Percentiles rank a stretch among this genome's conserved stretches.
Evolutionary conservation across 2,329 filamentous ascomycete species (phyloP).

Genomic region (Ceratocystiopsis sp.): DNA sequence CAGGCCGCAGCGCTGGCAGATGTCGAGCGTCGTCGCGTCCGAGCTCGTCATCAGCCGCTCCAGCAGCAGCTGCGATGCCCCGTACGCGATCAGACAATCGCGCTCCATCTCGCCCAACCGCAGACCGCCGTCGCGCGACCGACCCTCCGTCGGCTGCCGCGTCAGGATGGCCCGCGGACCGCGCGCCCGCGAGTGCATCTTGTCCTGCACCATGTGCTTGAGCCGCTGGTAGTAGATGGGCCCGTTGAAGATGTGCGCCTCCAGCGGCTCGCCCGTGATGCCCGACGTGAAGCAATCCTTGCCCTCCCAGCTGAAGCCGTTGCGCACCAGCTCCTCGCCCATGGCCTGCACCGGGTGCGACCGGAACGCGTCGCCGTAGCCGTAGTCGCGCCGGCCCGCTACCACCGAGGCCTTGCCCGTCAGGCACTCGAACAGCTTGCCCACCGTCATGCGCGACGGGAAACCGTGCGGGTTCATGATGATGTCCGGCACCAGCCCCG

Average conservation of each 20-base stretch:
- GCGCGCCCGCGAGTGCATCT: constrained; percentile 91
- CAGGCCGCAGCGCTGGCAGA: constrained; percentile 84
- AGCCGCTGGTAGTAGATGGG: constrained; percentile 99
- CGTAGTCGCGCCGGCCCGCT: constrained; percentile 72
- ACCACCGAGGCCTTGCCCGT: constrained; percentile 88
- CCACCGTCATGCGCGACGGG: constrained; percentile 97
- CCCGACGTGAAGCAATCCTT: constrained; percentile 95
- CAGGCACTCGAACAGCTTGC: constrained; percentile 89
- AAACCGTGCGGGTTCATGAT: constrained; percentile 99
- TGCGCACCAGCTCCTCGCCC: constrained; percentile 64
- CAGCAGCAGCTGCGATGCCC: constrained; percentile 76
- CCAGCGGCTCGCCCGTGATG: constrained; percentile 83
- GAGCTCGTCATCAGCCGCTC: constrained; percentile 91
- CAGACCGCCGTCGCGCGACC: constrained; percentile 79
- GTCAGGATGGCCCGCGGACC: constrained; percentile 86
- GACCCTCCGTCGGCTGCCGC: constrained; percentile 88
- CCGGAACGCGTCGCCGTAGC: constrained; percentile 65
- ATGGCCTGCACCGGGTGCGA: constrained; percentile 75
- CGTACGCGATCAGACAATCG: constrained; percentile 94
- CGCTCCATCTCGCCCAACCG: constrained; percentile 97
- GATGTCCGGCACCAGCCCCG: constrained; percentile 85
- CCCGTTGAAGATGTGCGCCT: constrained; percentile 95
- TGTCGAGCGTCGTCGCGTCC: constrained; percentile 78
- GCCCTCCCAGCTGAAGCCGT: constrained; percentile 91
- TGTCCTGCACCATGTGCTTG: constrained; percentile 99